phyloP scores from a whole-genome alignment of 78 protist genomes.

The slime mould (Dictyostelium discoideum) region dicty_2.7 NC_007091.3:1214501-1215000 shows the following conservation, averaged over 20 bases:
- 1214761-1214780: background rate
- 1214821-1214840: background rate
- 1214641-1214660: background rate
- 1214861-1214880: background rate
- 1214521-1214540: background rate
- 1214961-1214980: background rate
- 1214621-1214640: background rate
- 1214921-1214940: background rate
- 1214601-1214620: conserved; percentile 8
- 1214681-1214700: background rate
- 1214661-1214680: background rate
- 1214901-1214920: background rate
- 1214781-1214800: background rate
- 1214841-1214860: background rate
- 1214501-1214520: background rate
- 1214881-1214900: background rate
- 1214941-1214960: conserved; percentile 3
- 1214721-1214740: conserved; percentile 4
- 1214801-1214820: background rate
- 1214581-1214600: background rate
- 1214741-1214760: conserved; percentile 3
- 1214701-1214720: background rate
- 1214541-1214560: conserved; percentile 16
- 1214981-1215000: background rate
- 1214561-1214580: background rate